Percentiles rank a stretch among this genome's conserved stretches.
Evolutionary conservation across 441 rosid genomes (phyloP).

Genomic region (Jatropha podagrica): DNA sequence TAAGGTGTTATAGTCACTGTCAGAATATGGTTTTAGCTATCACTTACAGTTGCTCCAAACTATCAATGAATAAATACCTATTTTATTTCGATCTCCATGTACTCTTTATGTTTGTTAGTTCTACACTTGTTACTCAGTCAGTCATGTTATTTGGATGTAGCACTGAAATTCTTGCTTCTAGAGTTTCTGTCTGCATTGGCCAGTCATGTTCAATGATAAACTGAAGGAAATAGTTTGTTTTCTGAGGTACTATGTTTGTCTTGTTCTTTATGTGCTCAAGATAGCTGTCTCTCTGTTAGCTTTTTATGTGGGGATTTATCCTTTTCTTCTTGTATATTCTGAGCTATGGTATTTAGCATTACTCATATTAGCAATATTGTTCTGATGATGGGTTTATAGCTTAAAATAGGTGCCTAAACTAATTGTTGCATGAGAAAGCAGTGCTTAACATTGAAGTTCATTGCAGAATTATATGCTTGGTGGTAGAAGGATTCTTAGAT

Average conservation of each 20-base stretch:
- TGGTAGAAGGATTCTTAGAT: neutral
- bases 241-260: neutral
- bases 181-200: slow-evolving; percentile 2
- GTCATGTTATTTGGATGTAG: neutral
- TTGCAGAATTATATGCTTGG: neutral
- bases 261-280: neutral
- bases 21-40: neutral
- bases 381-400: neutral
- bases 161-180: slow-evolving; percentile 1
- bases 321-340: neutral
- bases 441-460: neutral
- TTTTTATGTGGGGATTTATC: neutral
- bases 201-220: neutral
- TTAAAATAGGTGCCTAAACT: neutral
- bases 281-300: neutral
- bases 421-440: neutral
- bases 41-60: neutral
- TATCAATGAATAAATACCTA: neutral
- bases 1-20: neutral
- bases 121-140: neutral
- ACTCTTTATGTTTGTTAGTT: neutral
- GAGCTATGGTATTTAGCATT: neutral
- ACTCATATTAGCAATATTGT: neutral
- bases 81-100: neutral
- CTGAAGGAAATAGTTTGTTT: neutral